These are phyloP conservation scores for Gilbertella persicaria DNA, from an alignment of 371 early-diverging fungal species.

Conservation along the genomic window DNA sequence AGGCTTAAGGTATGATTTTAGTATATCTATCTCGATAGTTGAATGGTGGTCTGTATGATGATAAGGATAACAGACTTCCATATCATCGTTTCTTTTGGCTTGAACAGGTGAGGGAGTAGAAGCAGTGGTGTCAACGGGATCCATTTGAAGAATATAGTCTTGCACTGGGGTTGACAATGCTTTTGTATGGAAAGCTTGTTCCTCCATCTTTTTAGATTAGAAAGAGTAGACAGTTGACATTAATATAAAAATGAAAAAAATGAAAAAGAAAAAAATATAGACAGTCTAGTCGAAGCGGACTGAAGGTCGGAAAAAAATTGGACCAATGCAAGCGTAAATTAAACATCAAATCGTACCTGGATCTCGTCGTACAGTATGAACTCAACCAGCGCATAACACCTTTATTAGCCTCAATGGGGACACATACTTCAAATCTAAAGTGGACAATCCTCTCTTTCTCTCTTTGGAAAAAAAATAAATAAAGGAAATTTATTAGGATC, in stretches of 20 bases:
- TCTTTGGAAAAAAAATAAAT: too few species aligned
- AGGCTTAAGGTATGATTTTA: constrained; percentile 9
- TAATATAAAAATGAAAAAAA: background rate
- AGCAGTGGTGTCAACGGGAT: constrained; percentile 5
- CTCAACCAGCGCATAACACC: background rate
- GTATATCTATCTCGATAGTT: constrained; percentile 9
- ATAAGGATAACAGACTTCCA: constrained; percentile 27
- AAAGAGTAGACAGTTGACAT: background rate
- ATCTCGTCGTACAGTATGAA: background rate
- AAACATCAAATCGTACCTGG: constrained; percentile 1
- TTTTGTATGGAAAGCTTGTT: constrained; percentile 12
- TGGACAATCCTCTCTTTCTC: too few species aligned
- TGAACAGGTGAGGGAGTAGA: background rate
- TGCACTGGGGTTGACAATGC: constrained; percentile 3
- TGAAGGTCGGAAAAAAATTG: too few species aligned
- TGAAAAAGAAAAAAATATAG: background rate
- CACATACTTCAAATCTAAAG: background rate
- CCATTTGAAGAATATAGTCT: constrained; percentile 24
- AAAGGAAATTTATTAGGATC: too few species aligned
- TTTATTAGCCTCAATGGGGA: background rate
- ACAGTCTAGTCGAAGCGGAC: too few species aligned
- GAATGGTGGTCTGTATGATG: constrained; percentile 11
- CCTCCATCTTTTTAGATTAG: constrained; percentile 23
- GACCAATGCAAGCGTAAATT: too few species aligned
- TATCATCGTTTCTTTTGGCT: constrained; percentile 1